Evolutionary conservation across 352 stramenopile species (phyloP), one percentile per base, ranked within the genome.

Genomic region (Globisporangium spiculum): DNA sequence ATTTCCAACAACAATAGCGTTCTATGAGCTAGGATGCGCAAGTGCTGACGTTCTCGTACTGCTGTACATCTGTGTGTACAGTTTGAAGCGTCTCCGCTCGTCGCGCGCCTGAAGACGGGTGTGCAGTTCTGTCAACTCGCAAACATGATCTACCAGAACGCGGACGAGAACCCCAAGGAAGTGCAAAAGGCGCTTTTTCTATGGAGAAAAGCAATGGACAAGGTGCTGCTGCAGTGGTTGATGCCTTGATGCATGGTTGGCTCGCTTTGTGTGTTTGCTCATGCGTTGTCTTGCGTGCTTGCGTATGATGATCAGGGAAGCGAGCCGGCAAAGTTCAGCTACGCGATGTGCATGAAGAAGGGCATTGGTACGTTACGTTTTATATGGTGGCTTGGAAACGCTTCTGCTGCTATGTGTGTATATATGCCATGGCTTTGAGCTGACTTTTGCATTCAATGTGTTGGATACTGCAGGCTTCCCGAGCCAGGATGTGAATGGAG

Each of bases 81-180:
- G 84, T 93, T 93, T 56, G 79, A 90, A 63, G 74, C 79, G 53
- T 93, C 84, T 14, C 69, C 83, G 10, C 72, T 93, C 53, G 83
- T 93, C 63, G 67, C 71, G 24, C 83, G 73, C 2, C 69, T 93
- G 30, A 73, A 74, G 59, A 81, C 69, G n/a, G 80, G 80, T n/a
- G 66, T 76, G 32, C 81, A 93, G 69, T 83, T 86, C 50, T 90
- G 87, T 50, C 81, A 83, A 2, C 68, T 96, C 18, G 88, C 80
- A 60, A 92, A 93, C 69, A 88, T 93, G 77, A 92, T 96, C 62
- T 96, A 91, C 78, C 83, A 82, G 67, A 96, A 96, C 58, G 75
- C 83, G 1, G 74, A 76, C 7, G 78, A 81, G 38, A 89, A 89
- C 32, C 62, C 77, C 1, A 69, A 75, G 54, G 85, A 93, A 65